These are phyloP conservation scores for Entophlyctis luteolus DNA, from an alignment of 192 early-diverging fungal species.

Conservation along the genomic window DNA sequence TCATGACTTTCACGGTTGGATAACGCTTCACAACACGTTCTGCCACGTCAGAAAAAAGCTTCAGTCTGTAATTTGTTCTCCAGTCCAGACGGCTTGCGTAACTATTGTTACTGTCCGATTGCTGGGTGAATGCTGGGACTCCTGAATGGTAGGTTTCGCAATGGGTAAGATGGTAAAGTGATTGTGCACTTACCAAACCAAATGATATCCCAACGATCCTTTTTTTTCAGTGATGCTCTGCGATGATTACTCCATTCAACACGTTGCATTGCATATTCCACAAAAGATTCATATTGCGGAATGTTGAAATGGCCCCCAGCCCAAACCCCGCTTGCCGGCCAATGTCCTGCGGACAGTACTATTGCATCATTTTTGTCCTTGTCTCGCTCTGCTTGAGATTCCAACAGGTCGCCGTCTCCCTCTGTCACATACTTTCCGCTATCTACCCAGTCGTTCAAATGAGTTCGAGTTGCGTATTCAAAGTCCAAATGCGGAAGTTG, in stretches of 20 bases:
- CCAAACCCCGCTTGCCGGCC: conserved; percentile 2
- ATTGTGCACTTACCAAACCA: not conserved
- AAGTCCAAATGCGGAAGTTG: not conserved
- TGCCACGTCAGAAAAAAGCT: not conserved
- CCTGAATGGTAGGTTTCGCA: not conserved
- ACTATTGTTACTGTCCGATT: not conserved
- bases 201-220: not conserved
- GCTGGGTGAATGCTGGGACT: not conserved
- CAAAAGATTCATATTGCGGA: not conserved
- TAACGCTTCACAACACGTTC: not conserved
- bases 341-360: not conserved
- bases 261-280: not conserved
- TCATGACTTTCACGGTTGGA: not conserved
- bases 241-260: not conserved
- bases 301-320: conserved; percentile 4
- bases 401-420: not conserved
- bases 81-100: not conserved
- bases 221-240: not conserved
- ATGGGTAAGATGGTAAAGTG: not conserved
- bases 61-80: conserved; percentile 9
- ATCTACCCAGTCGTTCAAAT: not conserved
- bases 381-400: not conserved
- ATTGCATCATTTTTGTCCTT: not conserved
- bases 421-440: not conserved
- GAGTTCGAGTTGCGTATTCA: not conserved